Evolutionary conservation across 768 basidiomycete species (phyloP).

Genomic region (Coprinopsis marcescibilis): DNA sequence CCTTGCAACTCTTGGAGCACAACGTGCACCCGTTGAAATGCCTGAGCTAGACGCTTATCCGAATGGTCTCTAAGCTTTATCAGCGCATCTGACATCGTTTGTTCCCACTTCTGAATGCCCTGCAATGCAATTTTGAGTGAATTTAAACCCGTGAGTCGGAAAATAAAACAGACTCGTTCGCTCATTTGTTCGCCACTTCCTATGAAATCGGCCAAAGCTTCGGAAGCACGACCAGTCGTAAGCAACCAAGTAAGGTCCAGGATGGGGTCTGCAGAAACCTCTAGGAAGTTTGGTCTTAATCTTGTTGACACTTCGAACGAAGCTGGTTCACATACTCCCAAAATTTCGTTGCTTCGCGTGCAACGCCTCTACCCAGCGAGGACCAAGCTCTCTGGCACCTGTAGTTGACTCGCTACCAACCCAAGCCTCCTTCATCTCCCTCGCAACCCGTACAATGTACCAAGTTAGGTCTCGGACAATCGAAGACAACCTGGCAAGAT

Average conservation of each 20-base stretch:
- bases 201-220: conserved; percentile 67
- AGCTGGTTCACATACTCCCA: conserved; percentile 42
- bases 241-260: conserved; percentile 68
- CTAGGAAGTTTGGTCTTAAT: conserved; percentile 29
- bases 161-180: conserved; percentile 52
- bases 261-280: conserved; percentile 55
- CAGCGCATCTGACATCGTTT: conserved; percentile 63
- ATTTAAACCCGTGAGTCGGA: not conserved
- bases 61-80: conserved; percentile 68
- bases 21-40: conserved; percentile 71
- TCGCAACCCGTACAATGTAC: conserved; percentile 64
- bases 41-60: conserved; percentile 64
- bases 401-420: conserved; percentile 58
- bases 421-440: conserved; percentile 72
- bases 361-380: conserved; percentile 63
- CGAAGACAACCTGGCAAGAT: conserved; percentile 67
- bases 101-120: conserved; percentile 83
- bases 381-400: conserved; percentile 69
- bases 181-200: conserved; percentile 76
- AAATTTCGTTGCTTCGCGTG: conserved; percentile 63
- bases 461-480: conserved; percentile 64
- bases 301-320: conserved; percentile 7
- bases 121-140: conserved; percentile 21
- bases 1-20: conserved; percentile 74
- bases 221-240: conserved; percentile 66